Evolutionary conservation across 225 moss, liverwort and hornwort genomes (phyloP).

Genomic region (Climacium dendroides): DNA sequence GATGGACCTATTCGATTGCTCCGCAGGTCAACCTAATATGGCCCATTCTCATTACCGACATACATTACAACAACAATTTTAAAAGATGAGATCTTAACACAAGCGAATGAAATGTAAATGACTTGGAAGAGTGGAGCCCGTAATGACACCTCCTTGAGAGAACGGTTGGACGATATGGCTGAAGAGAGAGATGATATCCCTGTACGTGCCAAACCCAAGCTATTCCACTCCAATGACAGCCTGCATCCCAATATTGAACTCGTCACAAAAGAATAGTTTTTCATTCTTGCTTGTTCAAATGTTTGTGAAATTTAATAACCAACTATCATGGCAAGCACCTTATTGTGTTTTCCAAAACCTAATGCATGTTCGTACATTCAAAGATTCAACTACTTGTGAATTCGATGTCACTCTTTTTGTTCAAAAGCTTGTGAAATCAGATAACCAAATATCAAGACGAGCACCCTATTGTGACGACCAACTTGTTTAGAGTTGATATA

Average conservation of each 20-base stretch:
- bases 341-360: not conserved
- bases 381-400: not conserved
- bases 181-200: slow-evolving; percentile 33
- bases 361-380: not conserved
- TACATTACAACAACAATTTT: not conserved
- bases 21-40: slow-evolving; percentile 30
- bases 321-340: not conserved
- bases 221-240: slow-evolving; percentile 48
- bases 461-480: not conserved
- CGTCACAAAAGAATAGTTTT: not conserved
- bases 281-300: not conserved
- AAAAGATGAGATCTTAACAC: not conserved
- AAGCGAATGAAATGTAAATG: not conserved
- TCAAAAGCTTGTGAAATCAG: not conserved
- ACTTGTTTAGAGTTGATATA: not conserved
- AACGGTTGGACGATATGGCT: slow-evolving; percentile 37
- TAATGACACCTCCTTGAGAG: slow-evolving; percentile 22
- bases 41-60: not conserved
- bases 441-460: not conserved
- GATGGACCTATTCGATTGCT: slow-evolving; percentile 44
- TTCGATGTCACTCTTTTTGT: not conserved
- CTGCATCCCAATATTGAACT: not conserved
- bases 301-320: not conserved
- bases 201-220: slow-evolving; percentile 41
- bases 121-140: not conserved